Percentiles rank a stretch among this genome's conserved stretches.
These are phyloP conservation scores for Aspergillus sp. DNA, from an alignment of 2,329 filamentous ascomycete species.

Conservation along the genomic window DNA sequence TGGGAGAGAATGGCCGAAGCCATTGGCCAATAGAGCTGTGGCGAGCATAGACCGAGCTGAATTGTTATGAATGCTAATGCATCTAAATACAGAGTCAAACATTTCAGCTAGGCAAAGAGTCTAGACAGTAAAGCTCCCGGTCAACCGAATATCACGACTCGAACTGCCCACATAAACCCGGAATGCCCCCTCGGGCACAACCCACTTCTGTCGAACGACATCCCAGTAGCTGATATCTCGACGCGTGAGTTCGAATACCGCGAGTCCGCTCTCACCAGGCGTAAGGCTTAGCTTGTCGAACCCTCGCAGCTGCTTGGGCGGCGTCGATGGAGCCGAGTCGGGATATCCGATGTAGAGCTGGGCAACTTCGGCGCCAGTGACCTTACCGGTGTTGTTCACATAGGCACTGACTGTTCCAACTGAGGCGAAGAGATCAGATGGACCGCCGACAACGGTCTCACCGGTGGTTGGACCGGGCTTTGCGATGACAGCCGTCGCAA, in stretches of 20 bases:
- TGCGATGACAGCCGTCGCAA: conserved; percentile 6
- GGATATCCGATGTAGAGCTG: conserved; percentile 57
- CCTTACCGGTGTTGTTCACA: conserved; percentile 53
- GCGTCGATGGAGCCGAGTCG: conserved; percentile 21
- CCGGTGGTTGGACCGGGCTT: conserved; percentile 6
- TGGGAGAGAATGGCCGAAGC: background rate
- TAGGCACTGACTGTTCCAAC: conserved; percentile 50
- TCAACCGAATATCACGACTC: conserved; percentile 23
- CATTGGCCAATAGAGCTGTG: no score
- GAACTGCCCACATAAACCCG: conserved; percentile 26
- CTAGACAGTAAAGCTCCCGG: conserved; percentile 13
- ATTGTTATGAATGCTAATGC: background rate
- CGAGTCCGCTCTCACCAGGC: conserved; percentile 41
- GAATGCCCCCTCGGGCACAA: conserved; percentile 25
- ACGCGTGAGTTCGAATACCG: conserved; percentile 47
- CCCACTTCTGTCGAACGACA: conserved; percentile 34
- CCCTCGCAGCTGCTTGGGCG: conserved; percentile 46
- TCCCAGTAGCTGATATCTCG: conserved; percentile 41
- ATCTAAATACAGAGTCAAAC: background rate
- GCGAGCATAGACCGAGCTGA: background rate
- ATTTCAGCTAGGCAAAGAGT: no score
- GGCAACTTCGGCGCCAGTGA: conserved; percentile 50
- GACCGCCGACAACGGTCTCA: conserved; percentile 45
- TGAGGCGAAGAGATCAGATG: conserved; percentile 54
- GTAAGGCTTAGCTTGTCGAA: conserved; percentile 53